A percentile compares a stretch with the other conserved stretches of the same genome.
These are phyloP conservation scores for Chlorella sorokiniana DNA, from an alignment of 139 green algal genomes.

Conservation along the genomic window DNA sequence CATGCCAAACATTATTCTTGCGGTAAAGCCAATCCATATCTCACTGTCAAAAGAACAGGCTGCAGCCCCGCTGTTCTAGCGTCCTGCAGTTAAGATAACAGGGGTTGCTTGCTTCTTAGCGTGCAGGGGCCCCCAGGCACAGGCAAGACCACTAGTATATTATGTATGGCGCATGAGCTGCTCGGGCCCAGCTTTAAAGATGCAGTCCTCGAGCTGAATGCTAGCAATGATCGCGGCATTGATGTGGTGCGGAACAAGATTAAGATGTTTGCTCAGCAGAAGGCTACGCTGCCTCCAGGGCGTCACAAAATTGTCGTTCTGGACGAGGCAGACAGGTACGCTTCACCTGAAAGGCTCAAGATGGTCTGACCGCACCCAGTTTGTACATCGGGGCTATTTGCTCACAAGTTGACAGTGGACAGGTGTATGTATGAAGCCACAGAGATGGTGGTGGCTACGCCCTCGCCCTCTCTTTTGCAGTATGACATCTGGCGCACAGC, in stretches of 20 bases:
- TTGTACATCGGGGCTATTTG: too few species aligned
- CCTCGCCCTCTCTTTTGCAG: too few species aligned
- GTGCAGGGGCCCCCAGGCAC: slow-evolving; percentile 92
- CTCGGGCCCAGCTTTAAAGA: slow-evolving; percentile 88
- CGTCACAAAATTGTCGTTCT: slow-evolving; percentile 98
- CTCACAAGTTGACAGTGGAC: too few species aligned
- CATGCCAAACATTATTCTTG: slow-evolving; percentile 97
- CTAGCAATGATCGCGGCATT: slow-evolving; percentile 97
- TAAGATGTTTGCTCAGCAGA: slow-evolving; percentile 99
- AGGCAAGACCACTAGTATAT: slow-evolving; percentile 97
- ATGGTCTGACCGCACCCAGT: too few species aligned
- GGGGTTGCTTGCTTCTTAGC: background rate
- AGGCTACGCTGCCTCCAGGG: slow-evolving; percentile 92
- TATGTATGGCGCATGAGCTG: slow-evolving; percentile 89
- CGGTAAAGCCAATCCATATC: too few species aligned
- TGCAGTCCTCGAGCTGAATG: slow-evolving; percentile 97
- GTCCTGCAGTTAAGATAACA: background rate
- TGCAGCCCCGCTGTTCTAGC: too few species aligned
- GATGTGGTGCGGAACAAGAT: slow-evolving; percentile 99
- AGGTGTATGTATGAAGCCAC: background rate
- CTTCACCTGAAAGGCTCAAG: too few species aligned
- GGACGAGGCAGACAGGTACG: slow-evolving; percentile 95
- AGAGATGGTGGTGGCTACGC: too few species aligned
- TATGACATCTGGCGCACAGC: slow-evolving; percentile 95
- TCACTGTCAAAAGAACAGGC: too few species aligned